Base-by-base conservation (phyloP, 2,329 filamentous ascomycete genomes). In the Pseudogymnoascus sp. region DNA sequence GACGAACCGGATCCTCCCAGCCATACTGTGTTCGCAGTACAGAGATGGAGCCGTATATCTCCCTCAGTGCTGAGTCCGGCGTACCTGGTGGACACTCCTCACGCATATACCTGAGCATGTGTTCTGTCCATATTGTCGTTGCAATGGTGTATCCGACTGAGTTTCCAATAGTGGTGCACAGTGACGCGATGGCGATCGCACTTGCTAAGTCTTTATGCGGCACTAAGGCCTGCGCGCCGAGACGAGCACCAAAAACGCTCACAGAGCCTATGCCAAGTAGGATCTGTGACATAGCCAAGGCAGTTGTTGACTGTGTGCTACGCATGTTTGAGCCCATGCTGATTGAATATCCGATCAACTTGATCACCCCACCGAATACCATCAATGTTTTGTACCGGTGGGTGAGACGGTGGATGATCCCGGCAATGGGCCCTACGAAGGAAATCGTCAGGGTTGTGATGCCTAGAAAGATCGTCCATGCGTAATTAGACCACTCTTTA, bases 331-430 rank as follows among this genome's bases (percentile, higher is more conserved):
- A 60, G 2, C 68, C 65, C 31, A 79, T 63, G 2, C 76, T 68
- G 5, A 78, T 62, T 3, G 72, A 76, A 38, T 77, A 77, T 5
- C 71, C 76, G 16, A 78, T 59, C 1, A 78, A 63, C n/a, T 69
- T 76, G 0, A 73, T 67, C 0, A 67, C 69, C 2, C 73, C 73
- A 10, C 76, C 78, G 37, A 77, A 68, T 28, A 78, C 63, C 74
- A 75, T 75, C 16, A 78, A 62, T 6, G 70, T 66, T 70, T 78
- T 79, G 74, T 78, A 79, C 1, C 76, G 72, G 62, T 79, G 77
- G 0, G 76, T 75, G 22, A 60, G 43, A 0, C 73, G 66, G 31
- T 78, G 77, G 10, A 50, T 50, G 14, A 50, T 8, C 24, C 43
- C 43, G 7, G 43, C 43, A 28, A 78, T 37, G 2, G 75, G 76